Evolutionary conservation across 2,329 filamentous ascomycete species (phyloP), one percentile per base, ranked within the genome.

Genomic region (Macrophomina pseudophaseolina): DNA sequence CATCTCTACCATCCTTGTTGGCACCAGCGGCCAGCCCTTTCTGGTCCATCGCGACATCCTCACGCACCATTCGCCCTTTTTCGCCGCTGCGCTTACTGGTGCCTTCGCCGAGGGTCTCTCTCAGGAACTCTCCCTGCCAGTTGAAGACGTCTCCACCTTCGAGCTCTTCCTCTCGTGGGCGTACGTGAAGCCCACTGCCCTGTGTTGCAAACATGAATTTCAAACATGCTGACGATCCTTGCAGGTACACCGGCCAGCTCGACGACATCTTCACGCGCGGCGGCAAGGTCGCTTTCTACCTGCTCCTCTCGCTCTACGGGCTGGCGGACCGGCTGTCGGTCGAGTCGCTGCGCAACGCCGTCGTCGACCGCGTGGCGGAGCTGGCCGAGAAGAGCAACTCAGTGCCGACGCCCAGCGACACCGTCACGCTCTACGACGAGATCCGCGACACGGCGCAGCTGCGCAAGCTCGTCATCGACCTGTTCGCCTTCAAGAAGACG

Each of bases 401-500:
- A n/a, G 82, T 85, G 3, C 80, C 81, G 1, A 85, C 82, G 11
- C 82, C 82, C 1, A 75, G 70, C 62, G 82, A 85, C 69, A 84
- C 82, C 9, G 78, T 79, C 71, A 80, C 83, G 42, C 72, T 85
- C 23, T 84, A 83, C 74, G 80, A 81, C 46, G 70, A 71, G 1
- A 79, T 84, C 53, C 74, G 76, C 51, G 77, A 79, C 44, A 74
- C 70, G 3, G 73, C 79, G 8, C 77, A 78, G 5, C 66, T 85
- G 23, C 71, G 80, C 12, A 71, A 73, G 6, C 74, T 85, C 1
- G 75, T 84, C 14, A 74, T 84, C 38, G 82, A 85, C 68, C 76
- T 85, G 8, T 85, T 84, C 71, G 80, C 81, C 1, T 84, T 83
- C 76, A 85, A 85, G 72, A 84, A 84, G 69, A 85, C 82, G 42